Evolutionary conservation across 257 asterid genomes (phyloP).

Genomic region (Rhazya stricta): DNA sequence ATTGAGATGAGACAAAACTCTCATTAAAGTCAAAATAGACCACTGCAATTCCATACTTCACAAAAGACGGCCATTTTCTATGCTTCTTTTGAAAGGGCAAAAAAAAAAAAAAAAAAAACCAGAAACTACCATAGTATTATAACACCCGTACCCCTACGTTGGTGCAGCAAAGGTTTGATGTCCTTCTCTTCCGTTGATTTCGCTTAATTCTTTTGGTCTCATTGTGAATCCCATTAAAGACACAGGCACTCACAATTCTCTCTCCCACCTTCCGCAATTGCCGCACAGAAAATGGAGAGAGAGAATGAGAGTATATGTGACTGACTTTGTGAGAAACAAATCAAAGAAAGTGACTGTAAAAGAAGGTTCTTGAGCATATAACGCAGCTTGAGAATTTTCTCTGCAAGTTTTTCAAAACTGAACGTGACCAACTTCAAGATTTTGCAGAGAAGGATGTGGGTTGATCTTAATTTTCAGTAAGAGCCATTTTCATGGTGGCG

Average conservation of each 20-base stretch:
- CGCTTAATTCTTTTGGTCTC: slow-evolving; percentile 31
- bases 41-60: slow-evolving; percentile 12
- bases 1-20: background rate
- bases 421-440: slow-evolving; percentile 49
- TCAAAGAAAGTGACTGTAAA: slow-evolving; percentile 23
- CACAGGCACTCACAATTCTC: background rate
- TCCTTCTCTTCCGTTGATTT: slow-evolving; percentile 56
- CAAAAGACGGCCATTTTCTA: slow-evolving; percentile 32
- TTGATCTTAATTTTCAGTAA: slow-evolving; percentile 21
- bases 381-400: background rate
- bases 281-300: slow-evolving; percentile 34
- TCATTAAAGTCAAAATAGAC: slow-evolving; percentile 17
- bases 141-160: background rate
- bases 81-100: background rate
- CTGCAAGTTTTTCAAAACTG: slow-evolving; percentile 12
- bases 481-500: slow-evolving; percentile 6
- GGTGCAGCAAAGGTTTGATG: background rate
- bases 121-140: background rate
- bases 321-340: background rate
- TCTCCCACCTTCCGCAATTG: slow-evolving; percentile 46
- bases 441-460: slow-evolving; percentile 39
- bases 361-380: slow-evolving; percentile 17
- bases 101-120: background rate
- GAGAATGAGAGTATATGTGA: background rate
- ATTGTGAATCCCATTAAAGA: slow-evolving; percentile 35